Base-by-base conservation (phyloP, 2,329 filamentous ascomycete genomes). In the Dactylellina drechsleri region DNA sequence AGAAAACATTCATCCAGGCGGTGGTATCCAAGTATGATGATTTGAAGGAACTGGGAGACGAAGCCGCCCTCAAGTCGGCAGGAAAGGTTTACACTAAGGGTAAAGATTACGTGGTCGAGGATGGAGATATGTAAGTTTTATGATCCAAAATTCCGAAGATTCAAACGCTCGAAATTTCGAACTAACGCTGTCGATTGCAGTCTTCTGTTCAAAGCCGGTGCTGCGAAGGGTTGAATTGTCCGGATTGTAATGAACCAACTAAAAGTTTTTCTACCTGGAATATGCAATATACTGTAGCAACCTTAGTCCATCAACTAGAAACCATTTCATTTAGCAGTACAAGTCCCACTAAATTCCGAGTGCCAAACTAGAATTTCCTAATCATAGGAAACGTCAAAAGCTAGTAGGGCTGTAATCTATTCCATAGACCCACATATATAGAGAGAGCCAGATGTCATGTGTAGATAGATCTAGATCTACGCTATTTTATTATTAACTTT, bases 1-100 rank as follows among this genome's bases (percentile, higher is more conserved):
- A 99, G 84, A 99, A 99, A 89, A 99, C 96, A 0, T 99, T 99
- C 82, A 99, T 99, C 80, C 96, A 99, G 84, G 91, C 87, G 77
- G 87, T 99, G 77, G 93, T 97, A 31, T 98, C 96, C 85, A 98
- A 97, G 85, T 99, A 89, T 84, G 85, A 82, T 26, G 84, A 87
- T 1, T 85, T 99, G 64, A 92, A 90, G 84, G 95, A 98, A 83
- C 85, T 91, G 57, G 94, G 94, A 61, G 92, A 96, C 78, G 95
- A 99, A 85, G 85, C 89, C 23, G 88, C 91, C 78, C 91, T 97
- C 78, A 96, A 93, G 86, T 88, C 94, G 26, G 94, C 94, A 83
- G 95, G 95, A 80, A 99, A 99, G 86, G 83, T 99, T 78, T 92
- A 97, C 90, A 98, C 94, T 72, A 99, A 99, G 87, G 95, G 95